Base-by-base conservation (phyloP, 805 yeast species). In the Priceomyces fermenticarens region DNA sequence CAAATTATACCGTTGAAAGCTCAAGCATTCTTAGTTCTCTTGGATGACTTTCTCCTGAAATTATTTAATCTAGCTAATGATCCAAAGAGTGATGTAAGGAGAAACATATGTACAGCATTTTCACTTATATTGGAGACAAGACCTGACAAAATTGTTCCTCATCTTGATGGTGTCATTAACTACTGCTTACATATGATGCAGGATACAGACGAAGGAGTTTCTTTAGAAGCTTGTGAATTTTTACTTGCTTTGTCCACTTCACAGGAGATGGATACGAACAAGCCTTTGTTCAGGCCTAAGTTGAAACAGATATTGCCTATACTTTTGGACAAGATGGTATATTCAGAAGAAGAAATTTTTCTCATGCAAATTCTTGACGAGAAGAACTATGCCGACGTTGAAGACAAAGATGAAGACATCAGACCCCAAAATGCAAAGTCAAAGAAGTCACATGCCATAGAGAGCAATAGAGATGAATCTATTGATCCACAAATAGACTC, bases 171-270 rank as follows among this genome's bases (percentile, higher is more conserved):
- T n/a, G 88, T 93, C 11, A 77, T 91, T 31, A 78, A 81, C 48
- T 93, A 85, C 66, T 81, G 90, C 54, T 63, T 88, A 38, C 97
- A 89, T 63, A 77, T 89, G 44, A 80, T 91, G 66, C 75, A 75
- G 41, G 77, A 75, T 44, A 33, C 50, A 11, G 46, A 54, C 10
- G 90, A 85, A 49, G 82, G 75, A 40, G 95, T 88, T 26, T 84
- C 96, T 0, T 69, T 90, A 41, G 97, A 90, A 58, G 97, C 96
- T 2, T 88, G 97, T 60, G 98, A 93, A 64, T 89, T 93, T 52
- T 66, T 93, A 44, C 74, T 91, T 33, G 80, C 86, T 1, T 71
- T 91, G 40, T 78, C 90, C 0, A 83, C 88, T 2, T 72, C 80
- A 28, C 81, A 87, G 7, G 69, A 63, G n/a, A 73, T 74, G 15